A percentile compares a stretch with the other conserved stretches of the same genome.
Conservation (phyloP, 176 grass and related monocot genomes). For the Chloris gayana region DNA sequence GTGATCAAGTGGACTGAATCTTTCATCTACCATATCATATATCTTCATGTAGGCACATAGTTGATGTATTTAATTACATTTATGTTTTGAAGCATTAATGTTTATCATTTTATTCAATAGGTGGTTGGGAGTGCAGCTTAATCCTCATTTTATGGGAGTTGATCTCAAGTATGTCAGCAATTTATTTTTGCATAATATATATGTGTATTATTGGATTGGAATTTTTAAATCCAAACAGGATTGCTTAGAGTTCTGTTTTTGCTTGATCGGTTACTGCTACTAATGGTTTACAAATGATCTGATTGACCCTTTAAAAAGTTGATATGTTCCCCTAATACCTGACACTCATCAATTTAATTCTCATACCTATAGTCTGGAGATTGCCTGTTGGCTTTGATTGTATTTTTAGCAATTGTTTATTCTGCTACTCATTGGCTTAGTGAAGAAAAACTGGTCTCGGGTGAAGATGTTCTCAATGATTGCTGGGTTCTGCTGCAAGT, state of each 20-base stretch:
- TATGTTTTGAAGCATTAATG: slow-evolving; percentile 8
- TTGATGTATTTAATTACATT: background rate
- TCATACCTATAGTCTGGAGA: background rate
- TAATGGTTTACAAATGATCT: background rate
- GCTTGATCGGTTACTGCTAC: background rate
- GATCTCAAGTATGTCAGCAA: slow-evolving; percentile 87
- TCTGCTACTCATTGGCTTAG: slow-evolving; percentile 1
- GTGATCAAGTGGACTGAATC: background rate
- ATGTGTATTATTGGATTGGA: background rate
- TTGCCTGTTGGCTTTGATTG: background rate
- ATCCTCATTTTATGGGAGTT: slow-evolving; percentile 95
- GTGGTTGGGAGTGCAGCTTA: slow-evolving; percentile 98
- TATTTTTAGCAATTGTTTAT: slow-evolving; percentile 17
- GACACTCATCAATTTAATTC: too few species aligned
- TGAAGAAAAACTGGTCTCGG: background rate
- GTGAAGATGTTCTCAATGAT: background rate
- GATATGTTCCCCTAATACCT: background rate
- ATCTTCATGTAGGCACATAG: slow-evolving; percentile 14
- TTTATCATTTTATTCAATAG: slow-evolving; percentile 53
- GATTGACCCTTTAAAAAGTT: background rate
- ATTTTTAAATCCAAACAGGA: background rate
- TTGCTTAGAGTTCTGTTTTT: slow-evolving; percentile 2
- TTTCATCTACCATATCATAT: slow-evolving; percentile 16
- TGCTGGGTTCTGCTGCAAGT: slow-evolving; percentile 18
- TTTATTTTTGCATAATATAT: slow-evolving; percentile 29